Conservation (phyloP, 164 flowering plant genomes). For the Piper betle region DNA sequence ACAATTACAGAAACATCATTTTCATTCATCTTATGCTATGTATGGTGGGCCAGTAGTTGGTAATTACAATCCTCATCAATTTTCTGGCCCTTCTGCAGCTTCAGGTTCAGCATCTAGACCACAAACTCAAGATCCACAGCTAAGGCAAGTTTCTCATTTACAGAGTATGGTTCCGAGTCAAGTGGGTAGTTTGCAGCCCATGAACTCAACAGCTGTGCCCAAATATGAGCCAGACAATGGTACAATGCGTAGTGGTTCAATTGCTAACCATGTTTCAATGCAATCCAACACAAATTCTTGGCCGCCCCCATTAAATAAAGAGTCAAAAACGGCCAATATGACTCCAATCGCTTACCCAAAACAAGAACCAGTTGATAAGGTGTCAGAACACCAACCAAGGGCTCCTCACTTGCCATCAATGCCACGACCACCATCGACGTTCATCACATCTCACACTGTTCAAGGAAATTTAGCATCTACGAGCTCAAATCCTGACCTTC, state of each 20-base stretch:
- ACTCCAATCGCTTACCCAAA: slow-evolving; percentile 36
- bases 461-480: slow-evolving; percentile 31
- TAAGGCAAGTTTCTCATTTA: slow-evolving; percentile 41
- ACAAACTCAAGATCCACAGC: slow-evolving; percentile 48
- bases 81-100: slow-evolving; percentile 35
- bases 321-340: slow-evolving; percentile 23
- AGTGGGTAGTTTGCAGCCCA: slow-evolving; percentile 28
- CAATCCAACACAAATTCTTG: slow-evolving; percentile 43
- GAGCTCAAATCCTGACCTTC: slow-evolving; percentile 27
- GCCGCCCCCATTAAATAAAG: slow-evolving; percentile 38
- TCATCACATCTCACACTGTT: slow-evolving; percentile 24
- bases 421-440: slow-evolving; percentile 25
- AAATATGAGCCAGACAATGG: slow-evolving; percentile 44
- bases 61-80: slow-evolving; percentile 28
- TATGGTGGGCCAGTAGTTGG: slow-evolving; percentile 41
- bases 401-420: slow-evolving; percentile 29
- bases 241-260: slow-evolving; percentile 35
- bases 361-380: slow-evolving; percentile 54
- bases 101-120: slow-evolving; percentile 32
- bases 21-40: slow-evolving; percentile 47
- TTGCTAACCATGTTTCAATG: slow-evolving; percentile 27
- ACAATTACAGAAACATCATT: slow-evolving; percentile 24
- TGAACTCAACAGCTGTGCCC: slow-evolving; percentile 23
- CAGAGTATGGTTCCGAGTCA: slow-evolving; percentile 36
- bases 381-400: slow-evolving; percentile 43